Base-by-base conservation (phyloP, 495 filamentous ascomycete species). In the Schizothecium vesticola region DNA sequence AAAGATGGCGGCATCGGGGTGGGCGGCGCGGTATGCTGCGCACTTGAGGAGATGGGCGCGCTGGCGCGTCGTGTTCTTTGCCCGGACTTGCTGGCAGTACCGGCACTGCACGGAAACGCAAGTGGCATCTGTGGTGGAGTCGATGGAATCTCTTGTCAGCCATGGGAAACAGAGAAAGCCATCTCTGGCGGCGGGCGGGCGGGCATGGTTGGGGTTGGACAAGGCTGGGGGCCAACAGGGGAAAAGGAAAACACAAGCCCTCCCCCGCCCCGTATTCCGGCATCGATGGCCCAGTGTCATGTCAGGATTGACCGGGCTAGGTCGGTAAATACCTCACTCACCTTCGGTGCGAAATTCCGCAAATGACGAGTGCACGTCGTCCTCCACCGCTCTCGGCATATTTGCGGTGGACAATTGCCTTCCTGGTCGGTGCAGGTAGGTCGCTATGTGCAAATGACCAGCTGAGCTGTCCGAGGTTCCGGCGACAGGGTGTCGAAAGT, bases 61-160 rank as follows among this genome's bases (percentile, higher is more conserved):
- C 65, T 77, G 75, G 23, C 75, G 72, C 10, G 75, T 77, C 19
- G 75, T 77, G 69, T 77, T 77, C 68, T 77, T 77, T 0, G 75
- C 75, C 8, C 74, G 51, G 25, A 67, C 60, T 61, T 73, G 65
- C 23, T 72, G 65, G 63, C 75, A 77, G 64, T 71, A 76, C 55
- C 73, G 57, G 59, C 74, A 77, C 56, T 77, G 75, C 10, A 74
- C 75, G 16, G 51, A 64, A 26, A 71, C 61, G 61, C 75, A 76
- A 22, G 71, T 75, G 23, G 65, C 67, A 24, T 66, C 61, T 11
- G 63, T 65, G 72, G 57, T 36, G 61, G 58, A n/a, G 70, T 61
- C 29, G 12, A 13, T 51, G 26, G 33, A 12, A 19, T 59, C 23
- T 58, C 21, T 24, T 23, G 58, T 59, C 19, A 28, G 26, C 56